Conservation (phyloP, 208 protist genomes). For the Trypanosoma mega region DNA sequence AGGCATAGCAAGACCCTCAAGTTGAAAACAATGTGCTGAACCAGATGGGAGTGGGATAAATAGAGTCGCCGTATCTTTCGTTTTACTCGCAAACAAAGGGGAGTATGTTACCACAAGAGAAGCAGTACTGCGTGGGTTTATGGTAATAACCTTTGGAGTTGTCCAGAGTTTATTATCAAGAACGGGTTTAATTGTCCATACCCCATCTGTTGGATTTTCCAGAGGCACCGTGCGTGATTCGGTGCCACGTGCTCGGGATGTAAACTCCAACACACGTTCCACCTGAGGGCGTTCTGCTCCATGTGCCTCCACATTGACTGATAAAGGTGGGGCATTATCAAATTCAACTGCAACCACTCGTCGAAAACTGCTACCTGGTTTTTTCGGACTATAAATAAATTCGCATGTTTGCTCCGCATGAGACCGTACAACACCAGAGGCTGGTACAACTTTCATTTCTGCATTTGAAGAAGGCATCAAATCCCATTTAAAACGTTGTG, state of each 20-base stretch:
- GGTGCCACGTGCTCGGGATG: slow-evolving; percentile 75
- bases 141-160: slow-evolving; percentile 47
- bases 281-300: slow-evolving; percentile 66
- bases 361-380: slow-evolving; percentile 32
- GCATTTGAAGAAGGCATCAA: slow-evolving; percentile 13
- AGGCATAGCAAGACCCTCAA: slow-evolving; percentile 69
- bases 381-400: slow-evolving; percentile 85
- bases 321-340: slow-evolving; percentile 70
- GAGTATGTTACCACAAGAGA: slow-evolving; percentile 84
- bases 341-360: slow-evolving; percentile 65
- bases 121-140: slow-evolving; percentile 70
- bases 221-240: slow-evolving; percentile 66
- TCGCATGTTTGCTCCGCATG: slow-evolving; percentile 90
- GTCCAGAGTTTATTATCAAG: slow-evolving; percentile 83
- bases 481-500: slow-evolving; percentile 91
- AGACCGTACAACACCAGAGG: slow-evolving; percentile 79
- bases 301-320: slow-evolving; percentile 85
- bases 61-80: slow-evolving; percentile 68
- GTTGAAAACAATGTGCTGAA: slow-evolving; percentile 68
- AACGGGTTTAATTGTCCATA: slow-evolving; percentile 87
- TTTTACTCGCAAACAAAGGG: slow-evolving; percentile 74
- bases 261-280: slow-evolving; percentile 76
- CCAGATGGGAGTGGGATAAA: slow-evolving; percentile 95
- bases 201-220: slow-evolving; percentile 69
- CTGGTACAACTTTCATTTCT: slow-evolving; percentile 83